Conservation (phyloP, 306 rosid species). For the Fagus crenata region DNA sequence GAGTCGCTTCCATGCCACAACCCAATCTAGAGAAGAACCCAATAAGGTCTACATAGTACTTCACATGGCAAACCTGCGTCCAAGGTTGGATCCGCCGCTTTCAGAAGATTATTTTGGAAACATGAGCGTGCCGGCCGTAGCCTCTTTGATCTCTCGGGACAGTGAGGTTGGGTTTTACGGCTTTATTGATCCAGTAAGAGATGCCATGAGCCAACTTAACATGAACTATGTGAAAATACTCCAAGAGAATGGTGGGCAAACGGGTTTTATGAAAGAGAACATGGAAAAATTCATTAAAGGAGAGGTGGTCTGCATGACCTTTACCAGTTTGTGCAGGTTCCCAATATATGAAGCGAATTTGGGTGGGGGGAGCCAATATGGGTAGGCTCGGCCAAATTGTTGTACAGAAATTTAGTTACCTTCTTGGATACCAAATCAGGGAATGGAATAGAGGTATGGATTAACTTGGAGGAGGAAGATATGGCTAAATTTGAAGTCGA, state of each 20-base stretch:
- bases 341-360: slow-evolving; percentile 33
- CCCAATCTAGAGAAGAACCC: slow-evolving; percentile 2
- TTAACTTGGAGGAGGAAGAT: slow-evolving; percentile 29
- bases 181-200: slow-evolving; percentile 24
- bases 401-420: slow-evolving; percentile 21
- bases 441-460: slow-evolving; percentile 39
- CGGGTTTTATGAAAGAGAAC: slow-evolving; percentile 5
- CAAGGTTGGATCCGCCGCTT: slow-evolving; percentile 40
- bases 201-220: slow-evolving; percentile 18
- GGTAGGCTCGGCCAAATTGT: slow-evolving; percentile 22
- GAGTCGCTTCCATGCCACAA: slow-evolving; percentile 27
- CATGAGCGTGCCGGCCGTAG: slow-evolving; percentile 3
- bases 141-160: neutral
- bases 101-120: slow-evolving; percentile 38
- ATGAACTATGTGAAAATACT: slow-evolving; percentile 17
- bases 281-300: slow-evolving; percentile 1
- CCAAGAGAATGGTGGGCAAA: slow-evolving; percentile 1
- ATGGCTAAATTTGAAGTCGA: slow-evolving; percentile 41
- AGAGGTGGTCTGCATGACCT: slow-evolving; percentile 26
- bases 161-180: neutral
- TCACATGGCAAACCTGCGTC: slow-evolving; percentile 36
- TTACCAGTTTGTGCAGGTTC: slow-evolving; percentile 43
- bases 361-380: slow-evolving; percentile 43
- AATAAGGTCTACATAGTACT: slow-evolving; percentile 11
- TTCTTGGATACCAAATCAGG: slow-evolving; percentile 32